Evolutionary conservation across 2,329 filamentous ascomycete species (phyloP).

Genomic region (Colletotrichum lini): DNA sequence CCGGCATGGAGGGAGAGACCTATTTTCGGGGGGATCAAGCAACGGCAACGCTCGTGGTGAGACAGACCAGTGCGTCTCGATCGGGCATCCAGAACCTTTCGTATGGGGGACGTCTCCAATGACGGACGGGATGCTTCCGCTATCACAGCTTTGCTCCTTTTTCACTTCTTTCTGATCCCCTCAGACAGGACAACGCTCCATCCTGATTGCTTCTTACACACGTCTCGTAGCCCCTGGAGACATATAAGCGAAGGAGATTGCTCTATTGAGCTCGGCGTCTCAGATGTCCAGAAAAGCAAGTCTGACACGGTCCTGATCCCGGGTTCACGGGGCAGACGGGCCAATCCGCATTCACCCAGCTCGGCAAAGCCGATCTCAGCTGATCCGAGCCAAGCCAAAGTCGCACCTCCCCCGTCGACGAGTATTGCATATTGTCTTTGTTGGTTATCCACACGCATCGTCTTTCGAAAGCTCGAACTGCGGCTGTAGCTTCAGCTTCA

Average conservation of each 20-base stretch:
- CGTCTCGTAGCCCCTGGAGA: neutral
- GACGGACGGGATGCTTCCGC: neutral
- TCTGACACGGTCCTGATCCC: neutral
- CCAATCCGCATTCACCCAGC: neutral
- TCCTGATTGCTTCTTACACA: neutral
- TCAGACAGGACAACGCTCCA: neutral
- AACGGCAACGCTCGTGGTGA: neutral
- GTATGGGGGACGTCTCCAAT: neutral
- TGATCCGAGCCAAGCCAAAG: neutral
- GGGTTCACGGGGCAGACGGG: neutral
- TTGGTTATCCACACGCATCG: neutral
- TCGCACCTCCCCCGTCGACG: neutral
- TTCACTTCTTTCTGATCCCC: neutral
- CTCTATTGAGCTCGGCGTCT: neutral
- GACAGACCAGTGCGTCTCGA: neutral
- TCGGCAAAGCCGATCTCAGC: constrained; percentile 6
- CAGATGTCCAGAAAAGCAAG: neutral
- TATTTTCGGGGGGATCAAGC: neutral
- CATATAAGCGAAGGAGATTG: neutral
- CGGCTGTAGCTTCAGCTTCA: neutral
- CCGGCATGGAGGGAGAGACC: neutral
- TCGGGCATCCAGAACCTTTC: neutral
- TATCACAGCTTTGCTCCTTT: neutral
- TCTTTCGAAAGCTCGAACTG: neutral
- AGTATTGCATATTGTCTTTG: neutral